These are phyloP conservation scores for Deinandra increscens DNA, from an alignment of 129 eudicot genomes.

Conservation along the genomic window DNA sequence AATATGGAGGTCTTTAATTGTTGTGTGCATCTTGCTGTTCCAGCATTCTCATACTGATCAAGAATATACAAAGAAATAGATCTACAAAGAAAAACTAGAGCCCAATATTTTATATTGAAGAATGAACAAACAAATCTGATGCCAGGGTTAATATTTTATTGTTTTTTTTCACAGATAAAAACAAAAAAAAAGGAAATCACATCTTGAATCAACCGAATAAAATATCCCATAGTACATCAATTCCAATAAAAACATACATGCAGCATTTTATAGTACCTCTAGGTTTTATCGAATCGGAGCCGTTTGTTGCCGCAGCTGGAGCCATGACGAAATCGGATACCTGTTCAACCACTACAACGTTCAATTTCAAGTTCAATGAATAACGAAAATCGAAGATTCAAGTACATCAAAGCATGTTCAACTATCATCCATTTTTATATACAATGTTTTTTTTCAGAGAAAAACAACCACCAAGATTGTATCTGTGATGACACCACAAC, in stretches of 20 bases:
- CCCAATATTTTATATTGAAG: not conserved
- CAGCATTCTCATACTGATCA: not conserved
- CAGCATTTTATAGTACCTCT: slow-evolving; percentile 35
- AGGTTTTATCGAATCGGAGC: slow-evolving; percentile 44
- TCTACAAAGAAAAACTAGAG: slow-evolving; percentile 18
- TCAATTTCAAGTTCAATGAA: slow-evolving; percentile 1
- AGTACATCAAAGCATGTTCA: too few species aligned
- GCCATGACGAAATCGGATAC: slow-evolving; percentile 27
- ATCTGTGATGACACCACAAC: slow-evolving; percentile 74
- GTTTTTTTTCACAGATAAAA: slow-evolving; percentile 12
- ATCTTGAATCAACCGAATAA: slow-evolving; percentile 20
- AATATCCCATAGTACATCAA: slow-evolving; percentile 22
- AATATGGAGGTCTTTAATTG: not conserved
- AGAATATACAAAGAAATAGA: slow-evolving; percentile 6
- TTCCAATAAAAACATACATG: slow-evolving; percentile 26
- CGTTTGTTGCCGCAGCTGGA: slow-evolving; percentile 40
- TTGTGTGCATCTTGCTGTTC: not conserved
- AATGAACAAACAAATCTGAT: slow-evolving; percentile 20
- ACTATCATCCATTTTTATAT: too few species aligned
- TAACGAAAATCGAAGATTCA: slow-evolving; percentile 10
- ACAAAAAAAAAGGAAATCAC: slow-evolving; percentile 22
- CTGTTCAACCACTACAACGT: slow-evolving; percentile 22
- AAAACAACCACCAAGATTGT: slow-evolving; percentile 41
- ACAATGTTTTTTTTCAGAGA: slow-evolving; percentile 34
- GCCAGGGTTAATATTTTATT: slow-evolving; percentile 14